phyloP scores from a whole-genome alignment of 306 rosid genomes.

The Cicer chorassanicum region DNA sequence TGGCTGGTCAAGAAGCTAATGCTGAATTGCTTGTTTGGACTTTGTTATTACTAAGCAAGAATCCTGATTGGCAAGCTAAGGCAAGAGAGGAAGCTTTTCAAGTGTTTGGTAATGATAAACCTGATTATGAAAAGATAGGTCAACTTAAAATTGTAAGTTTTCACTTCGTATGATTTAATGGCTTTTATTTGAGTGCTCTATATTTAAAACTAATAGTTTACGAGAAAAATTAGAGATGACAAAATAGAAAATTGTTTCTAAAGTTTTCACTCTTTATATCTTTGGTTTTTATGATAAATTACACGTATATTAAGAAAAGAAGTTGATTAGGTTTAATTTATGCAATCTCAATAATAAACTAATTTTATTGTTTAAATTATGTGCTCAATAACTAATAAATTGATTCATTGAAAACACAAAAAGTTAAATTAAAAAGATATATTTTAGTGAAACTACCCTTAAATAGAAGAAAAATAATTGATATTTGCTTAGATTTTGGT shows the following conservation, averaged over 20 bases:
- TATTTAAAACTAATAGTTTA: not conserved
- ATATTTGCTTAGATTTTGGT: too few relatives aligned
- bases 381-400: too few relatives aligned
- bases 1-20: conserved; percentile 53
- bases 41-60: conserved; percentile 43
- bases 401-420: too few relatives aligned
- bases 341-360: too few relatives aligned
- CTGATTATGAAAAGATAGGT: conserved; percentile 47
- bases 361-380: too few relatives aligned
- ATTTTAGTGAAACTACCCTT: too few relatives aligned
- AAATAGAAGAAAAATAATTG: too few relatives aligned
- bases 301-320: too few relatives aligned
- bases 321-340: too few relatives aligned
- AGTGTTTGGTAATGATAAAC: conserved; percentile 49
- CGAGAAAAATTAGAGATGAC: not conserved
- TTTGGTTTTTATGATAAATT: too few relatives aligned
- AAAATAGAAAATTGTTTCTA: not conserved
- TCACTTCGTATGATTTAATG: not conserved
- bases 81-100: conserved; percentile 47
- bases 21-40: conserved; percentile 52
- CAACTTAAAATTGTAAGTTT: conserved; percentile 53
- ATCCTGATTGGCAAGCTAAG: conserved; percentile 50
- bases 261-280: not conserved
- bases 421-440: too few relatives aligned
- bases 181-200: not conserved